Percentiles rank a stretch among this genome's conserved stretches.
phyloP scores from a whole-genome alignment of 805 yeast species.

The Yueomyces sinensis region DNA sequence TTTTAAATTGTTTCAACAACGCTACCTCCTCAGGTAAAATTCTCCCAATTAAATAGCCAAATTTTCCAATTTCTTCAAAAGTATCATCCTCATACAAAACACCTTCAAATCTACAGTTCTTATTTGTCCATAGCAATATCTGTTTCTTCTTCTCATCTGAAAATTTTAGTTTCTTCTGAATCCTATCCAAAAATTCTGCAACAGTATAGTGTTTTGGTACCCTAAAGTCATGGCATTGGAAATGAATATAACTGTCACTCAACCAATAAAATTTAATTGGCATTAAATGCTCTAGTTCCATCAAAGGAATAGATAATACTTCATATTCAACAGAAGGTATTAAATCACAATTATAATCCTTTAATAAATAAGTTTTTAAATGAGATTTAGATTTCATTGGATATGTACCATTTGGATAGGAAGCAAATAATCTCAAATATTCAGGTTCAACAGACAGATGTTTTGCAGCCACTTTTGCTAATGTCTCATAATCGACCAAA shows the following conservation, averaged over 20 bases:
- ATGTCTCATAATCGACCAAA: constrained; percentile 39
- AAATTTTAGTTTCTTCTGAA: constrained; percentile 42
- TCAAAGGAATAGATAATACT: constrained; percentile 56
- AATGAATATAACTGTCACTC: constrained; percentile 56
- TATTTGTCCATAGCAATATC: constrained; percentile 44
- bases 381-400: constrained; percentile 28
- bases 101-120: constrained; percentile 25
- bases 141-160: constrained; percentile 33
- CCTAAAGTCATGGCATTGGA: constrained; percentile 52
- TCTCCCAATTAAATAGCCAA: constrained; percentile 32
- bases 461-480: constrained; percentile 50
- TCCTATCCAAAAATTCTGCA: constrained; percentile 37
- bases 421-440: constrained; percentile 51
- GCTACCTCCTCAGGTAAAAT: constrained; percentile 29
- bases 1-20: constrained; percentile 10
- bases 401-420: constrained; percentile 43
- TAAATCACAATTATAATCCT: constrained; percentile 23
- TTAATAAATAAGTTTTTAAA: constrained; percentile 25
- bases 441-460: constrained; percentile 41
- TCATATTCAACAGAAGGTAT: constrained; percentile 59
- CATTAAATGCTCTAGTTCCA: constrained; percentile 66
- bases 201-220: constrained; percentile 53
- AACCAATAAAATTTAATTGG: constrained; percentile 59
- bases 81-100: constrained; percentile 25
- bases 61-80: constrained; percentile 28